Evolutionary conservation across 2,329 filamentous ascomycete species (phyloP).

Genomic region (Sarocladium oryzae): DNA sequence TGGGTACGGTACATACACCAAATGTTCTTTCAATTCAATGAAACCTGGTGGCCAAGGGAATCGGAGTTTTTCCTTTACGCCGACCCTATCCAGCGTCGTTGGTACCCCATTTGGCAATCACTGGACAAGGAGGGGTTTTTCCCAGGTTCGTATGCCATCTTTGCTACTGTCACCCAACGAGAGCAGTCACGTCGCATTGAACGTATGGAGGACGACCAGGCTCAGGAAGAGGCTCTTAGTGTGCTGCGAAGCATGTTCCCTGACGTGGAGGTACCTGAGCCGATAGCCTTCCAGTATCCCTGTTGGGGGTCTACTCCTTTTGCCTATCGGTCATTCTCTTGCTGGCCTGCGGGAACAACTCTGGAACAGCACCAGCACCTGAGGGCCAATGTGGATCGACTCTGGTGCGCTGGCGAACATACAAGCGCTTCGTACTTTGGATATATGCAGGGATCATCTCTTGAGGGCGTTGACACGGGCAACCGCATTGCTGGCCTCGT

Average conservation of each 20-base stretch:
- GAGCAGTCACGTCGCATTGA: constrained; percentile 50
- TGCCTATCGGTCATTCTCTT: constrained; percentile 51
- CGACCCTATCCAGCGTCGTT: constrained; percentile 23
- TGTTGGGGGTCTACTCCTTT: constrained; percentile 40
- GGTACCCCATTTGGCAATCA: constrained; percentile 38
- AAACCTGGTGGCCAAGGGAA: constrained; percentile 49
- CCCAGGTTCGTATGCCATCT: constrained; percentile 51
- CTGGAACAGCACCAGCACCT: constrained; percentile 30
- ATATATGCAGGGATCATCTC: constrained; percentile 51
- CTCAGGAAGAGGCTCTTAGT: constrained; percentile 43
- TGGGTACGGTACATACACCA: constrained; percentile 63
- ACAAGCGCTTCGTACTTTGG: constrained; percentile 53
- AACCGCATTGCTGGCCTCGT: constrained; percentile 30
- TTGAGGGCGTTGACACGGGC: constrained; percentile 39
- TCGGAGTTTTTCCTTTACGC: constrained; percentile 30
- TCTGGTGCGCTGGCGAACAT: constrained; percentile 56
- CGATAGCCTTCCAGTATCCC: constrained; percentile 49
- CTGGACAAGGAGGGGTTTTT: constrained; percentile 18
- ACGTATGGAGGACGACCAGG: constrained; percentile 46
- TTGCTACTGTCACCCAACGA: constrained; percentile 50
- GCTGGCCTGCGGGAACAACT: constrained; percentile 53
- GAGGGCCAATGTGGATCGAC: constrained; percentile 46
- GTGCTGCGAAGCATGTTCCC: constrained; percentile 53
- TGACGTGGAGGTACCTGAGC: constrained; percentile 44
- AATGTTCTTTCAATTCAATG: constrained; percentile 57